Evolutionary conservation across 2,329 filamentous ascomycete genomes (phyloP), one percentile per base, ranked within the genome.

Genomic region (Aspergillus versicolor): DNA sequence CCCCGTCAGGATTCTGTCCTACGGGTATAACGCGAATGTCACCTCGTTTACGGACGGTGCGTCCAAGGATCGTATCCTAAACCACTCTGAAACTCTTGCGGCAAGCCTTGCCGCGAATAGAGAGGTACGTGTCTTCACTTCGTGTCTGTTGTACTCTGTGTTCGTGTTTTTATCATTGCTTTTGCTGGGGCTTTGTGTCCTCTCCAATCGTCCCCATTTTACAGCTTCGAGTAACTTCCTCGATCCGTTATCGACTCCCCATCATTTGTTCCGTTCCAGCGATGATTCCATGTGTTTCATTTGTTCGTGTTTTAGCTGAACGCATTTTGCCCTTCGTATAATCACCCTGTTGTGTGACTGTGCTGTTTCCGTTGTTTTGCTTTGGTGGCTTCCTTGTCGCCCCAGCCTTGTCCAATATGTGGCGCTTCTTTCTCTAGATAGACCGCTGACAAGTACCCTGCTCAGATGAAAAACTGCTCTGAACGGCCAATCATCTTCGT

Each of bases 401-500:
- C 9, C 27, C 3, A 9, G 27, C 27, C 27, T 30, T 30, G 7
- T 11, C 9, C 27, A 30, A 30, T 30, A 9, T 9, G 11, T 30
- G 9, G 40, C 21, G 40, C 40, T 19, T 47, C n/a, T 44, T 17
- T 15, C 47, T 15, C 21, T 21, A 12, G 7, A 12, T 34, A 38
- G 6, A 12, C n/a, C 19, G 6, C 32, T 22, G 30, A 24, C 41
- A 32, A 48, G 17, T 5, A 60, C 37, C n/a, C 45, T 38, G 11
- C 53, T 2, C 69, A 75, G 76, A 65, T 75, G 48, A 71, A 71
- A 58, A 63, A 81, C 52, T 84, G 83, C 5, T 74, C 77, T 34
- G 78, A 81, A 22, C 84, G 86, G 44, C 87, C 89, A 5, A 89
- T 92, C 63, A 86, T 92, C 59, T 92, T 88, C 79, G 83, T 92